phyloP scores from a whole-genome alignment of 176 grass and related monocot species.

The Triticum timopheevii region DNA sequence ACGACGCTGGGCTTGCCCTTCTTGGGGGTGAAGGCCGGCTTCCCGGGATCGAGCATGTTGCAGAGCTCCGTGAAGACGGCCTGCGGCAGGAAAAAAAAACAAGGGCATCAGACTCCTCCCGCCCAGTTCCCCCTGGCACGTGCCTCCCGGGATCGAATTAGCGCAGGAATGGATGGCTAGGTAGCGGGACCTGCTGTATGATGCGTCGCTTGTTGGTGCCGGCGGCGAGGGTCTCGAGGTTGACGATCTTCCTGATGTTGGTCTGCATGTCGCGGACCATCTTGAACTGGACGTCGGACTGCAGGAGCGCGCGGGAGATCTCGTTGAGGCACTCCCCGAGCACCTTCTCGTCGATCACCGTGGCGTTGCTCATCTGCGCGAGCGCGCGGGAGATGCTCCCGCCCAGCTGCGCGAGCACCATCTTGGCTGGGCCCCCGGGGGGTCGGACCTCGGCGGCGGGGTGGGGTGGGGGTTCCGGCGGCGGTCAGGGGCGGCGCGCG shows the following conservation, averaged over 20 bases:
- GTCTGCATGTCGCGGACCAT: constrained; percentile 60
- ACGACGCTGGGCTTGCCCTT: constrained; percentile 67
- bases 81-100: not conserved
- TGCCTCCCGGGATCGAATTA: not conserved
- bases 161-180: not conserved
- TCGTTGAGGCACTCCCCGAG: constrained; percentile 69
- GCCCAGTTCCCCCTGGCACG: not conserved
- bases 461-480: not conserved
- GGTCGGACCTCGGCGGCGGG: not conserved
- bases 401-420: constrained; percentile 76
- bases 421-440: constrained; percentile 4
- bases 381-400: constrained; percentile 82
- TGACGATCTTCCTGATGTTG: constrained; percentile 64
- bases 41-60: constrained; percentile 80
- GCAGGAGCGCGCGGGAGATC: constrained; percentile 63
- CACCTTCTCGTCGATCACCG: constrained; percentile 79
- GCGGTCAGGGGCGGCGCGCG: not conserved
- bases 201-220: constrained; percentile 73
- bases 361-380: constrained; percentile 79
- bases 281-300: constrained; percentile 62
- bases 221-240: constrained; percentile 63
- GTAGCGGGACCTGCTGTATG: constrained; percentile 57
- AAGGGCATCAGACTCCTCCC: not conserved
- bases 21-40: constrained; percentile 64
- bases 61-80: constrained; percentile 69